These are phyloP conservation scores for Pontederia crassipes DNA, from an alignment of 176 grass and related monocot genomes.

Conservation along the genomic window DNA sequence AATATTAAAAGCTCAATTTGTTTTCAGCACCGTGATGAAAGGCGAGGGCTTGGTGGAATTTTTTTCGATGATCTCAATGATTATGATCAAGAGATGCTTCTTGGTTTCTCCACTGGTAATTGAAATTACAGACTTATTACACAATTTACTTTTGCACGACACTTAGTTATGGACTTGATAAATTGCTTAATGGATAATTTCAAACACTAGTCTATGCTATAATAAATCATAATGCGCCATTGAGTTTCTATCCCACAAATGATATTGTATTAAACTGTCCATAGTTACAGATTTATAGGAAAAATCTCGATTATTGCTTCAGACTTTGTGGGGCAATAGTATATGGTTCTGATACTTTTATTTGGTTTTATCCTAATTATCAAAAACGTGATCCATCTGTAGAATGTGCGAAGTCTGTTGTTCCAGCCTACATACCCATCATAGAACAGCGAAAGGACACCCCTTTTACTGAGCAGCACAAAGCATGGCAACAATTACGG, in stretches of 20 bases:
- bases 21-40: constrained; percentile 74
- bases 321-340: no score
- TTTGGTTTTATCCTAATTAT: no score
- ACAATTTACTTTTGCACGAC: neutral
- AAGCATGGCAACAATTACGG: constrained; percentile 88
- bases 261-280: no score
- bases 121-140: neutral
- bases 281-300: neutral
- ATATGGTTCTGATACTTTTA: no score
- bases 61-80: constrained; percentile 96
- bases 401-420: constrained; percentile 85
- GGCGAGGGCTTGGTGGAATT: constrained; percentile 91
- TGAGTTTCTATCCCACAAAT: neutral
- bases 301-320: neutral
- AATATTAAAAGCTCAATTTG: neutral
- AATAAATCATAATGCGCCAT: neutral
- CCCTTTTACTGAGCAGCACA: constrained; percentile 80
- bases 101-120: constrained; percentile 74
- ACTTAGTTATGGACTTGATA: neutral
- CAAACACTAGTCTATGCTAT: no score
- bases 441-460: constrained; percentile 75
- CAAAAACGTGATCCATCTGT: neutral
- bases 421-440: constrained; percentile 88
- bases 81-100: constrained; percentile 98
- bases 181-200: no score